Base-by-base conservation (phyloP, 352 stramenopile genomes). In the Globisporangium paroecandrum region DNA sequence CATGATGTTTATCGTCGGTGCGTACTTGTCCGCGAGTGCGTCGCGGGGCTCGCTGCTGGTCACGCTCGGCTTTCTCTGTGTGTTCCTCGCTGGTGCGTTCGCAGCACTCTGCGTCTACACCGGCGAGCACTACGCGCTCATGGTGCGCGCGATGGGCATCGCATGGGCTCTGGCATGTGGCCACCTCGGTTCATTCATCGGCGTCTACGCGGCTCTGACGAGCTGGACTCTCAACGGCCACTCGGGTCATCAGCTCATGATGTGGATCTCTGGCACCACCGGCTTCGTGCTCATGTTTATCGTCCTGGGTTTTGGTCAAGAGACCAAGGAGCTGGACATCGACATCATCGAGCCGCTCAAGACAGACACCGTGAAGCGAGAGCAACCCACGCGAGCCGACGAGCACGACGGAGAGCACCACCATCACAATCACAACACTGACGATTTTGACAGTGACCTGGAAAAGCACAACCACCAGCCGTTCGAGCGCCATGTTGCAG, bases 51-150 rank as follows among this genome's bases (percentile, higher is more conserved):
- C 53, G 9, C 38, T 72, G 24, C 46, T 72, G 2, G 46, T 80
- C 24, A 72, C 68, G 20, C 32, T 84, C 22, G 51, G 10, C 25
- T 76, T 32, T 18, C 38, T 82, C 22, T 46, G 68, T 10, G 54
- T 80, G 12, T 71, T 66, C 22, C 67, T 69, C 29, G 66, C 73
- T 6, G 77, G 78, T 6, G 70, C 68, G 1, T 58, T 83, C 27
- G 71, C 73, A 0, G 65, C 69, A 20, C 63, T 85, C 29, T 76
- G 73, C 29, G 61, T 71, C 6, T 83, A 78, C 57, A 84, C 78
- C 1, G 75, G 75, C 20, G 78, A 87, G 58, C 75, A 82, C 56
- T 87, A 83, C 32, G 73, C 75, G 18, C 71, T 83, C 15, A 71
- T 83, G 41, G 78, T 81, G 27, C 74, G 79, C 53, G 73, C 77